Base-by-base conservation (phyloP, 2,329 filamentous ascomycete genomes). In the Fusarium newnesense region DNA sequence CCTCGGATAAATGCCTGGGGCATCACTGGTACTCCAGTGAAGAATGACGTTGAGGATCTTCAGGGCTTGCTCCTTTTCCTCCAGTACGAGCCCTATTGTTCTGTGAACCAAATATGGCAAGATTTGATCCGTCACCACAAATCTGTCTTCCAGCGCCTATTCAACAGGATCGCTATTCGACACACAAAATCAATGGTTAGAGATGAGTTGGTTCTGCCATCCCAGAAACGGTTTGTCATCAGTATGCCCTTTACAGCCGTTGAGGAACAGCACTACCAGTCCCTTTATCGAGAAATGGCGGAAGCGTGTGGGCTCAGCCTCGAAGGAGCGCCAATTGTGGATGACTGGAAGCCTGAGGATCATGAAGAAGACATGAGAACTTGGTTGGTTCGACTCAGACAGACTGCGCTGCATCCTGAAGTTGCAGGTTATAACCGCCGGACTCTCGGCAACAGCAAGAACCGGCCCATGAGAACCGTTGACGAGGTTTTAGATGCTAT, bases 1-100 rank as follows among this genome's bases (percentile, higher is more conserved):
- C 95, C 96, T 49, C 89, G 96, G 34, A 83, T 93, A 72, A 95
- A 97, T 82, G 92, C 94, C 5, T 98, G 96, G 96, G 95, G 93
- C 19, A 91, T 99, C 44, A 96, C 94, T 0, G 96, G 81, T 46
- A 99, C 96, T 2, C 96, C 96, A 0, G 87, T 98, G 42, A 92
- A 93, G 73, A 94, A 94, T 73, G 89, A 94, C 70, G 88, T 96
- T 37, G 82, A 84, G 76, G 96, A 98, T 80, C 85, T 98, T 12
- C 91, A 91, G 73, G 96, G 96, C 0, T 85, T 98, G 9, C 81
- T 98, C 2, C 85, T 93, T 1, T 98, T 99, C 75, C 86, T 98
- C 13, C 88, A 89, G 24, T 95, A 93, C 77, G 88, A 94, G 67
- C 94, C 95, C 4, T 96, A 93, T 78, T 92, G 89, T 61, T 89